Base-by-base conservation (phyloP, 2,329 filamentous ascomycete species). In the Sordariomycetes sp. region DNA sequence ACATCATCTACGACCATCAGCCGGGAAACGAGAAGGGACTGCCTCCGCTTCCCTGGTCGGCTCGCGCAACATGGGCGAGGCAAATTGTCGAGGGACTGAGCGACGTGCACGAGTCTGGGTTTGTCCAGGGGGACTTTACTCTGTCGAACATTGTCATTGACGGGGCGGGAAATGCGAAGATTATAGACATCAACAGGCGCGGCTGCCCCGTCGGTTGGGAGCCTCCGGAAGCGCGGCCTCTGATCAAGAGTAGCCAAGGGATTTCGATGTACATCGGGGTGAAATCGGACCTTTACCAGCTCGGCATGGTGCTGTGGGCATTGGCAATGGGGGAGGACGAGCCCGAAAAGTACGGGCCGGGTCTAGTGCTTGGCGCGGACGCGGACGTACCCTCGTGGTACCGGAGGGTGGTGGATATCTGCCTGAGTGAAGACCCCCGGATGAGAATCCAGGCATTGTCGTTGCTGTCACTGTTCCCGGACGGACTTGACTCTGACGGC, bases 151-250 rank as follows among this genome's bases (percentile, higher is more conserved):
- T 99, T 62, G 94, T 99, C 60, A 87, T 99, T 65, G 90, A 97
- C 68, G 78, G 79, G 13, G 72, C 87, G 51, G 85, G 90, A 66
- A 80, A 96, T 65, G 94, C 92, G 10, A 92, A 95, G 65, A 97
- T 99, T 62, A 99, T 99, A 66, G 94, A 99, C 70, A 96, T 99
- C 73, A 99, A 99, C 72, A 81, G 94, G 57, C 80, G 94, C 64
- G 94, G 94, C n/a, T 99, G 94, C 65, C 94, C 94, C 0, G 89
- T 97, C 4, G 92, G 92, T 25, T 99, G 94, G 94, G 94, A 99
- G 63, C 91, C 94, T 2, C 94, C 94, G 4, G 94, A 99, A 71
- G 87, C 95, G 58, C 86, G 85, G 17, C 80, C 82, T 6, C 82
- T 97, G 57, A 90, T 97, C 60, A 85, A 92, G 62, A 91, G 85